Conservation (phyloP, 2,329 filamentous ascomycete species). For the Colletotrichum neosansevieriae region DNA sequence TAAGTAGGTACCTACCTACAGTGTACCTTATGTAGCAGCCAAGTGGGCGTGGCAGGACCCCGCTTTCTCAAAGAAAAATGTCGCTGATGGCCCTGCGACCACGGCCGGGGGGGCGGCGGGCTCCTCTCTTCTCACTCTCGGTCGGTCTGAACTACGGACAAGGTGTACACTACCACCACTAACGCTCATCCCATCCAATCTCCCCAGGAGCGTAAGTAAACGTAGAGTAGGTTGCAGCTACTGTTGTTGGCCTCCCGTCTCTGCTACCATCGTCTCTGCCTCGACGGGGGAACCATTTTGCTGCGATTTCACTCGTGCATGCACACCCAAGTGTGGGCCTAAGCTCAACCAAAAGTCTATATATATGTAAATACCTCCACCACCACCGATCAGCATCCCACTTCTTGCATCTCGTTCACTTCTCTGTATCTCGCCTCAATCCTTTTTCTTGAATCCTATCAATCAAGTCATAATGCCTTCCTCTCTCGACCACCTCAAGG, state of each 20-base stretch:
- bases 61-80: conserved; percentile 9
- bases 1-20: too few species aligned
- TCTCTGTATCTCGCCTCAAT: conserved; percentile 16
- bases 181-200: conserved; percentile 7
- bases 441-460: conserved; percentile 11
- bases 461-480: conserved; percentile 73
- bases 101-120: too few species aligned
- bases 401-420: conserved; percentile 20
- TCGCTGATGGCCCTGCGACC: conserved; percentile 1
- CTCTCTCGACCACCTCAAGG: conserved; percentile 97
- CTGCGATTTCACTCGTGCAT: conserved; percentile 18
- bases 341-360: conserved; percentile 31
- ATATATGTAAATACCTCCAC: conserved; percentile 36
- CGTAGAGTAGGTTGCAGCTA: not conserved
- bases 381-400: conserved; percentile 20
- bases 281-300: not conserved
- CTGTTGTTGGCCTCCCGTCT: not conserved
- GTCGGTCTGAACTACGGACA: conserved; percentile 1
- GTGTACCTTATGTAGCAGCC: too few species aligned
- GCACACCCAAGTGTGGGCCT: conserved; percentile 28
- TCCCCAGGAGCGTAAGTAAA: not conserved
- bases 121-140: not conserved
- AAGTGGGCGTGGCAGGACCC: not conserved
- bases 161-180: conserved; percentile 10
- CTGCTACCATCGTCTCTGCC: not conserved